Evolutionary conservation across 2,329 filamentous ascomycete genomes (phyloP), one percentile per base, ranked within the genome.

Genomic region (Cladosporium velox): DNA sequence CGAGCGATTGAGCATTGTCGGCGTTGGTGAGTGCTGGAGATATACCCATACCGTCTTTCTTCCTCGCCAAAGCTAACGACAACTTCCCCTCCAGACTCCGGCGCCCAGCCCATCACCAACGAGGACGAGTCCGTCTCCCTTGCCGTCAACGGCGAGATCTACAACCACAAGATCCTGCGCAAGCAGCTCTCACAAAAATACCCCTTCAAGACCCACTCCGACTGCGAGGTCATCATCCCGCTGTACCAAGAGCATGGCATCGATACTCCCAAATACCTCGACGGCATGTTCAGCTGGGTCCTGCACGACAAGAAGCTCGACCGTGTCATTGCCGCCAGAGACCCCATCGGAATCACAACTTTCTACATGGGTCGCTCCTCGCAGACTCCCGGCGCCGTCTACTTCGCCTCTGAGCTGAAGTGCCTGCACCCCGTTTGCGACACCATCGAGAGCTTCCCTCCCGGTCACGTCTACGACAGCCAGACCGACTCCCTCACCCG

Each of bases 201-300:
- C 81, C 90, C 93, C 80, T 99, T 98, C 89, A 97, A 97, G 89
- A 99, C 95, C 71, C 91, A 95, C 77, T 98, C 94, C 44, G 95
- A 99, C 78, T 99, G 95, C 82, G 95, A 99, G 82, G 94, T 99
- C 77, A 96, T 99, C 80, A 97, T 99, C 77, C 95, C 96, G 72
- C 81, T 99, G 85, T 99, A 99, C 79, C 87, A 93, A 83, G 89
- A 98, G 81, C 87, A 96, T 86, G 95, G 89, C 75, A 85, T 96
- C 72, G 93, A 98, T 76, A 92, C 94, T 66, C 93, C 95, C 69
- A 95, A 94, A 81, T 85, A 92, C 80, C 88, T 99, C 72, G 95
- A 99, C 79, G 95, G 95, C 83, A 99, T 99, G 95, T 99, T 99
- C 87, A 97, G 94, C 18, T 99, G 96, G 83, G 93, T 99, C 65